phyloP scores from a whole-genome alignment of 1,284 basidiomycete genomes.

The Trichosporon sp. region DNA sequence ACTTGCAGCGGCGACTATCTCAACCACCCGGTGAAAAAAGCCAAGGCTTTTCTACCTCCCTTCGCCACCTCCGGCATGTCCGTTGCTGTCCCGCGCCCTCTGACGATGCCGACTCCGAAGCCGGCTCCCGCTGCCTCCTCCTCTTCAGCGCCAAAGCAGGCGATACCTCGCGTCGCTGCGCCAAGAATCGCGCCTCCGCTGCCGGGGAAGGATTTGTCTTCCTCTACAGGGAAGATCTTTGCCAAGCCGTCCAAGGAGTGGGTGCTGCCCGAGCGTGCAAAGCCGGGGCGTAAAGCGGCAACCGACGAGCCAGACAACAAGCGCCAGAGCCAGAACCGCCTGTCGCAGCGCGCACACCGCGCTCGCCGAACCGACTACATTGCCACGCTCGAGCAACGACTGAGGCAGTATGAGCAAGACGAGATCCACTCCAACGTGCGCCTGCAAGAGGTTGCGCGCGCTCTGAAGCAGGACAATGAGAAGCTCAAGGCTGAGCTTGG shows the following conservation, averaged over 20 bases:
- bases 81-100: conserved; percentile 8
- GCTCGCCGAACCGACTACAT: conserved; percentile 88
- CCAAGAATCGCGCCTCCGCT: conserved; percentile 20
- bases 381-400: conserved; percentile 81
- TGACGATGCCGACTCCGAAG: conserved; percentile 9
- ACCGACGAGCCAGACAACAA: conserved; percentile 62
- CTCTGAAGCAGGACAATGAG: conserved; percentile 81
- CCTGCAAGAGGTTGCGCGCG: conserved; percentile 79
- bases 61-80: conserved; percentile 15
- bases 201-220: conserved; percentile 52
- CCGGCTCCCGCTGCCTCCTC: conserved; percentile 21
- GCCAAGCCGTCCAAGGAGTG: conserved; percentile 76
- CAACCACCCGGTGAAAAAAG: not conserved
- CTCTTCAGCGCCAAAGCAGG: not conserved
- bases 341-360: conserved; percentile 85
- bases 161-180: conserved; percentile 1
- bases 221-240: conserved; percentile 55
- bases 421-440: conserved; percentile 86
- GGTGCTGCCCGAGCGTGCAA: conserved; percentile 84
- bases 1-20: not conserved
- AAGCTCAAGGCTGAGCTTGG: conserved; percentile 58
- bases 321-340: conserved; percentile 62
- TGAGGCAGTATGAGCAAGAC: conserved; percentile 83
- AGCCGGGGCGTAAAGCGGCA: conserved; percentile 86
- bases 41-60: not conserved